Conservation (phyloP, 2,329 filamentous ascomycete genomes). For the Capronia coronata region DNA sequence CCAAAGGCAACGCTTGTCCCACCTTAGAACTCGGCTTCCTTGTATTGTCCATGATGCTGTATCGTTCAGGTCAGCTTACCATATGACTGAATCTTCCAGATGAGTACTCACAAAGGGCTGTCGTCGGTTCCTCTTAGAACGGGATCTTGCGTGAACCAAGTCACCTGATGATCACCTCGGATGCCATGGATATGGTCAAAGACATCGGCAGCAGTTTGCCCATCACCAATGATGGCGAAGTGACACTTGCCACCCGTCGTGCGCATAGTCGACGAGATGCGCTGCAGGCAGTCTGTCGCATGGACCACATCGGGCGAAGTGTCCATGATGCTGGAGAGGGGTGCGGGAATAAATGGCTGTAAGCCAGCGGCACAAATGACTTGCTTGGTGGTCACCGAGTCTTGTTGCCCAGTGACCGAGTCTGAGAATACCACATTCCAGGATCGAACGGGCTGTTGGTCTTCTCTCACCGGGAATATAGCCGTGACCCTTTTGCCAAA, state of each 20-base stretch:
- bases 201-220: slow-evolving; percentile 20
- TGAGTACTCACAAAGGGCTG: slow-evolving; percentile 17
- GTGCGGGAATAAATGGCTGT: slow-evolving; percentile 12
- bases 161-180: slow-evolving; percentile 13
- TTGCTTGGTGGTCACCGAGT: slow-evolving; percentile 12
- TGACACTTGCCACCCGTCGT: not conserved
- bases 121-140: slow-evolving; percentile 6
- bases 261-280: slow-evolving; percentile 5
- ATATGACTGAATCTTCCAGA: no score
- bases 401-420: slow-evolving; percentile 11
- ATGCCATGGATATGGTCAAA: slow-evolving; percentile 20
- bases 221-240: slow-evolving; percentile 23
- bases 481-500: slow-evolving; percentile 10
- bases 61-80: no score
- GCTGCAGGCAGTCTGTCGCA: slow-evolving; percentile 13
- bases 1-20: slow-evolving; percentile 8
- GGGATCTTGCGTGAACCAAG: slow-evolving; percentile 19
- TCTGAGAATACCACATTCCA: slow-evolving; percentile 20
- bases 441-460: slow-evolving; percentile 2
- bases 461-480: slow-evolving; percentile 12
- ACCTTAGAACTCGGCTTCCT: slow-evolving; percentile 2
- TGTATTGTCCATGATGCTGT: slow-evolving; percentile 9
- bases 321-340: slow-evolving; percentile 10
- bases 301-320: slow-evolving; percentile 12
- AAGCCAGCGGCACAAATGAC: slow-evolving; percentile 16